These are phyloP conservation scores for Primulina tabacum DNA, from an alignment of 257 asterid genomes.

Conservation along the genomic window DNA sequence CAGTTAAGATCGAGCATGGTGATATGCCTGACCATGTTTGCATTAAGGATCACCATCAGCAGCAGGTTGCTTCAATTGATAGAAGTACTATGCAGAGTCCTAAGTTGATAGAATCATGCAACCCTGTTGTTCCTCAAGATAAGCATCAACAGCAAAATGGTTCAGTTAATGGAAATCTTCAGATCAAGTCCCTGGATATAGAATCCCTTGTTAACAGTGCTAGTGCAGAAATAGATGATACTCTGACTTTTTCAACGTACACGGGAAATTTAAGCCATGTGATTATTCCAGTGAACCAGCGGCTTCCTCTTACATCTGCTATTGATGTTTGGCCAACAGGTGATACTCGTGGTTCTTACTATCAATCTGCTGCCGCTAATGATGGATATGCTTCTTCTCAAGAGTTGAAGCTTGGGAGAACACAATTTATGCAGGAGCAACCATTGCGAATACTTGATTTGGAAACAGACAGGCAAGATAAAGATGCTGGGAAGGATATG, in stretches of 20 bases:
- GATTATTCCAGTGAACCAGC: slow-evolving; percentile 42
- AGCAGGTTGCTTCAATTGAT: slow-evolving; percentile 32
- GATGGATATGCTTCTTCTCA: slow-evolving; percentile 51
- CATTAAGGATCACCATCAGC: slow-evolving; percentile 32
- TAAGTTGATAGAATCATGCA: slow-evolving; percentile 27
- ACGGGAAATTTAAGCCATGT: slow-evolving; percentile 40
- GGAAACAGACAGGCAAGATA: slow-evolving; percentile 42
- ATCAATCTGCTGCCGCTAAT: slow-evolving; percentile 41
- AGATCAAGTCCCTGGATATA: slow-evolving; percentile 39
- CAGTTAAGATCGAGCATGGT: slow-evolving; percentile 34
- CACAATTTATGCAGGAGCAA: slow-evolving; percentile 54
- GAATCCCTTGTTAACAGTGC: slow-evolving; percentile 37
- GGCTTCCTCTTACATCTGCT: slow-evolving; percentile 37
- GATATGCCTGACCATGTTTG: slow-evolving; percentile 36
- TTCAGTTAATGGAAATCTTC: slow-evolving; percentile 39
- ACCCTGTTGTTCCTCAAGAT: slow-evolving; percentile 34
- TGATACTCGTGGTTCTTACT: slow-evolving; percentile 51
- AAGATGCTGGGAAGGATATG: slow-evolving; percentile 44
- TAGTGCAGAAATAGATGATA: slow-evolving; percentile 37
- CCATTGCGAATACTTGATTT: slow-evolving; percentile 38
- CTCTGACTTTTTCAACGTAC: slow-evolving; percentile 42
- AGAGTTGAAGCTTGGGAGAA: slow-evolving; percentile 56
- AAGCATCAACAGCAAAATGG: slow-evolving; percentile 37
- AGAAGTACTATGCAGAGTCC: slow-evolving; percentile 26
- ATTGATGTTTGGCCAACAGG: slow-evolving; percentile 63